Evolutionary conservation across 176 grass and related monocot genomes (phyloP).

Genomic region (Rhynchospora tenuis): DNA sequence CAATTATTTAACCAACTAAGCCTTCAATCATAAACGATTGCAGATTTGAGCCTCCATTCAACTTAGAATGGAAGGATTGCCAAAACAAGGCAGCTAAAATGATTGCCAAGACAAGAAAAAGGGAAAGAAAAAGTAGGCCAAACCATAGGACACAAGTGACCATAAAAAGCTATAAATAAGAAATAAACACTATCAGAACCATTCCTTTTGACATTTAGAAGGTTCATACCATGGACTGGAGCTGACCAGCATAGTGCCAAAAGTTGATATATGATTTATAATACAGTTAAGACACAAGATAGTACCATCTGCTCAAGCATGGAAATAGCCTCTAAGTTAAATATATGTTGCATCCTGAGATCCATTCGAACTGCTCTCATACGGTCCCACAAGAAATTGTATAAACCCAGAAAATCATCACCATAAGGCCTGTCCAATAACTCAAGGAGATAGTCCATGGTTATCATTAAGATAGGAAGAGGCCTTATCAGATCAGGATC

Average conservation of each 20-base stretch:
- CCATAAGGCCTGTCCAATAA: slow-evolving; percentile 76
- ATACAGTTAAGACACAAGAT: not conserved
- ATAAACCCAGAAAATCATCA: slow-evolving; percentile 71
- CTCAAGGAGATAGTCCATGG: slow-evolving; percentile 81
- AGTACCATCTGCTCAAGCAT: slow-evolving; percentile 99
- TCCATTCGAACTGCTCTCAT: slow-evolving; percentile 98
- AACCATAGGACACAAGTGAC: not conserved
- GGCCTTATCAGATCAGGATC: slow-evolving; percentile 87
- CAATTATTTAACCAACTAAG: not conserved
- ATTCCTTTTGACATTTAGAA: not conserved
- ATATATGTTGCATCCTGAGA: slow-evolving; percentile 97
- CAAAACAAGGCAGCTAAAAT: not conserved
- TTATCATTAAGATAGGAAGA: slow-evolving; percentile 78
- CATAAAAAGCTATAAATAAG: not conserved
- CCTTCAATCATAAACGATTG: not conserved
- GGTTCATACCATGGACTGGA: not conserved
- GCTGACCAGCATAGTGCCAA: not conserved
- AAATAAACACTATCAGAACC: not conserved
- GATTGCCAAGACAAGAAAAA: not conserved
- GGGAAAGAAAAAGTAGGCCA: not conserved
- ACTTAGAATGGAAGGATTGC: not conserved
- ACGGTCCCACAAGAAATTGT: slow-evolving; percentile 98
- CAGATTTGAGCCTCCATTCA: not conserved
- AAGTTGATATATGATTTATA: not conserved
- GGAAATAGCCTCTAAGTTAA: slow-evolving; percentile 64